Evolutionary conservation across 2,329 filamentous ascomycete species (phyloP).

Genomic region (Rutstroemia sp.): DNA sequence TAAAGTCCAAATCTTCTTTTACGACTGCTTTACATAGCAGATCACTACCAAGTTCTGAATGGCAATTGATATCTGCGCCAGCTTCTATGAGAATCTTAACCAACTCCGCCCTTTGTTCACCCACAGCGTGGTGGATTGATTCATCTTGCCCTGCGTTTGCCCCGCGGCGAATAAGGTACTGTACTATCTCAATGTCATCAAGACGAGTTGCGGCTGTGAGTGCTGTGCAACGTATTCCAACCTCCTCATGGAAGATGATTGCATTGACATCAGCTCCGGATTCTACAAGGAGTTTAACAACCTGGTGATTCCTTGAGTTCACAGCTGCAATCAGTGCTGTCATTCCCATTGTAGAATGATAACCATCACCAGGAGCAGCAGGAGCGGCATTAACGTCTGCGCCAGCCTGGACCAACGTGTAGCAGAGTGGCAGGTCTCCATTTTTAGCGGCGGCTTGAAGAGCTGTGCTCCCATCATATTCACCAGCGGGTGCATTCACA

Average conservation of each 20-base stretch:
- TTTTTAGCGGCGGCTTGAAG: conserved; percentile 12
- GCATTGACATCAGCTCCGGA: neutral
- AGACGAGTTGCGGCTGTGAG: neutral
- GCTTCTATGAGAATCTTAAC: neutral
- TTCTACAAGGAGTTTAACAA: neutral
- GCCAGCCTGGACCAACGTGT: conserved; percentile 11
- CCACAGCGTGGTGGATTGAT: neutral
- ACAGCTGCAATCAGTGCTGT: conserved; percentile 1
- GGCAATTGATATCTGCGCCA: neutral
- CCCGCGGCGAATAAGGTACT: neutral
- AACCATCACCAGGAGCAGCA: neutral
- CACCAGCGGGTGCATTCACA: conserved; percentile 8
- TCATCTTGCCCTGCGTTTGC: neutral
- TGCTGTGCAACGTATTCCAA: neutral
- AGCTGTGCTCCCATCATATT: conserved; percentile 11
- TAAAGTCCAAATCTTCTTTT: neutral
- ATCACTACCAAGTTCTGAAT: too few relatives aligned
- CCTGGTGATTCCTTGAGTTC: neutral
- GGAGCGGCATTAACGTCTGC: conserved; percentile 11
- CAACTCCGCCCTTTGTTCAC: neutral
- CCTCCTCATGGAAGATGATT: too few relatives aligned
- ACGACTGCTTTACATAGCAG: neutral
- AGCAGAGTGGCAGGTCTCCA: conserved; percentile 7
- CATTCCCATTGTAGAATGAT: conserved; percentile 3
- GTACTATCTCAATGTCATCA: neutral